Base-by-base conservation (phyloP, 2,329 filamentous ascomycete genomes). In the Alternaria hordeiaustralica region DNA sequence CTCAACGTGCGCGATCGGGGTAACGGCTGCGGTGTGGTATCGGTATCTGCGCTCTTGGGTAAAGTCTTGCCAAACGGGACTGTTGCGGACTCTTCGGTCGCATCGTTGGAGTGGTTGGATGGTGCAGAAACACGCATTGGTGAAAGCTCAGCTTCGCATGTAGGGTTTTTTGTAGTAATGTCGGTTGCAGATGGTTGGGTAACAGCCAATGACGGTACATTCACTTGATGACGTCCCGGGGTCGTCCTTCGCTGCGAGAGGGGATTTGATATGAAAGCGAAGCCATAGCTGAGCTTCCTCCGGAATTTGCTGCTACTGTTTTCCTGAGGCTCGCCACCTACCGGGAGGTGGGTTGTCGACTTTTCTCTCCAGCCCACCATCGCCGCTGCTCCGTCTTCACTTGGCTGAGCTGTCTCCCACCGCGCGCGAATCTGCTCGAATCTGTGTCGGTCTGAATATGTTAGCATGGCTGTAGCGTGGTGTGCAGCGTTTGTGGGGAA, bases 371-470 rank as follows among this genome's bases (percentile, higher is more conserved):
- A 73, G 55, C 72, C 71, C 26, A 70, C 69, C 76, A 78, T 79
- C 9, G 55, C 66, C 46, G 47, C 55, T n/a, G 60, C 36, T 25
- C 36, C 46, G 11, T 63, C 62, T 51, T 61, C 63, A 49, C 44
- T 20, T 23, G 58, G 43, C 55, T 73, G 67, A 46, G 63, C 71
- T 13, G 72, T 65, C 69, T 79, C 76, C 77, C 76, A 79, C 25
- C 61, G 72, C 67, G 78, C 75, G 23, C 75, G 75, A 25, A 79
- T 63, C 45, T 72, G 68, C 61, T 76, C 70, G 58, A 79, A 79
- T 57, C 59, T 78, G 18, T 70, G 63, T 62, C 64, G 71, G 65
- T 77, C 75, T 72, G 74, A 68, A 66, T 75, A 73, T 21, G 64
- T 79, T 55, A 79, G 76, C 78, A 79, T 79, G 69, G 58, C 57